Evolutionary conservation across 805 yeast species (phyloP), one percentile per base, ranked within the genome.

Genomic region (Kluyveromyces dobzhanskii): DNA sequence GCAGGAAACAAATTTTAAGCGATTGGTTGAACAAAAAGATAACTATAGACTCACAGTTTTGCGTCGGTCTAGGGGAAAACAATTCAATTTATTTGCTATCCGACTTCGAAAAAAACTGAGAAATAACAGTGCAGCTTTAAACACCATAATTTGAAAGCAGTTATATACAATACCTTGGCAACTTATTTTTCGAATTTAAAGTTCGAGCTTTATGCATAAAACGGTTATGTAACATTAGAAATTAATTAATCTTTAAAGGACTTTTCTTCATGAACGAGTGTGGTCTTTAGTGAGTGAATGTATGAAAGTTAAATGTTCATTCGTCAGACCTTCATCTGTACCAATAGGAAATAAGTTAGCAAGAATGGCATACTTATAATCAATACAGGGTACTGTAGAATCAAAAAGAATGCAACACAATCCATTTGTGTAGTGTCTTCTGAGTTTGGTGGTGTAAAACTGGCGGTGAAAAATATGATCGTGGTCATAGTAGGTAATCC

Each of bases 401-500:
- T 74, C 46, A 88, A 68, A 23, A 75, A 70, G 23, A 86, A 67
- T 0, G 96, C 92, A 37, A 86, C 68, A 56, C 94, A 83, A 56
- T 90, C 95, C 80, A 90, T 78, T 58, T 87, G 73, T 4, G 56
- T 42, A 33, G 68, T 66, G 6, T 63, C 66, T n/a, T 40, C 40
- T 9, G 62, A 62, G 16, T 64, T 68, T 2, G 78, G 76, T n/a
- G 90, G 92, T 1, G 88, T 78, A 59, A 77, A 83, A 55, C 85
- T 78, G 3, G 95, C 92, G 1, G 97, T 87, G 41, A 90, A 67
- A 57, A 88, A 92, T 32, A 90, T 80, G 50, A 87, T 71, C 0
- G 92, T 75, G 0, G 97, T 92, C 37, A 96, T 95, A 35, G 86
- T 80, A 0, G 98, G 97, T 23, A 87, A 65, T 0, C 87, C 87